Percentiles rank a stretch among this genome's conserved stretches.
phyloP scores from a whole-genome alignment of 345 rosid species.

The Populus deltoides region DNA sequence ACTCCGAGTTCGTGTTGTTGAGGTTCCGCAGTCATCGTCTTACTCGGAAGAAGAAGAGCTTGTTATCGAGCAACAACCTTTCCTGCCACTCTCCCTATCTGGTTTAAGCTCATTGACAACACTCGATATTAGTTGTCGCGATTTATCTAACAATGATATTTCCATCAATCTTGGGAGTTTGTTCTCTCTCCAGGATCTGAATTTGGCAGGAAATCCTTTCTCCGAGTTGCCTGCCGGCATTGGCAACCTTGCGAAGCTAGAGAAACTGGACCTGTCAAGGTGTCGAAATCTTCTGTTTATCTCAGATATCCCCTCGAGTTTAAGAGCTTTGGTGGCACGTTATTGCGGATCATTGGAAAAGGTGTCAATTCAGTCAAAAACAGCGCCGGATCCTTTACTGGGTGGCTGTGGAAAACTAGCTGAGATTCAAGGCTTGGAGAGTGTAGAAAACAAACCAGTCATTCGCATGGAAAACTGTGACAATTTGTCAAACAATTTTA shows the following conservation, averaged over 20 bases:
- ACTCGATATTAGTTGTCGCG: background rate
- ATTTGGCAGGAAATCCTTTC: background rate
- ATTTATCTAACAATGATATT: background rate
- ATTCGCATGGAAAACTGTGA: too few species aligned
- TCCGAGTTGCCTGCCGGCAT: background rate
- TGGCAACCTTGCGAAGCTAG: background rate
- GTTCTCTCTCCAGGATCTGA: background rate
- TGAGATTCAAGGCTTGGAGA: background rate
- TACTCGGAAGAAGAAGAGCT: too few species aligned
- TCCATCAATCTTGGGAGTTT: background rate
- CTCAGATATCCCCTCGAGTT: background rate
- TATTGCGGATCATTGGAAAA: background rate
- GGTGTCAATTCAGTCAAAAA: background rate
- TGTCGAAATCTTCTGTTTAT: background rate
- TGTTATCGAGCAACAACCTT: background rate
- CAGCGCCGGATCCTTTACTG: too few species aligned
- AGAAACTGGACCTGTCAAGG: fast-evolving
- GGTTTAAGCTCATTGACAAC: background rate
- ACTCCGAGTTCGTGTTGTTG: too few species aligned
- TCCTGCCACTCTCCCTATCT: background rate
- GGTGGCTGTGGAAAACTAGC: background rate
- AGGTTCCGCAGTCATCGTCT: too few species aligned
- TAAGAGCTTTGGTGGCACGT: background rate
- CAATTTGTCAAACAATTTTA: too few species aligned
- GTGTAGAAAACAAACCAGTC: too few species aligned